Base-by-base conservation (phyloP, 1,139 yeast species). In the Protomyces inouyei region DNA sequence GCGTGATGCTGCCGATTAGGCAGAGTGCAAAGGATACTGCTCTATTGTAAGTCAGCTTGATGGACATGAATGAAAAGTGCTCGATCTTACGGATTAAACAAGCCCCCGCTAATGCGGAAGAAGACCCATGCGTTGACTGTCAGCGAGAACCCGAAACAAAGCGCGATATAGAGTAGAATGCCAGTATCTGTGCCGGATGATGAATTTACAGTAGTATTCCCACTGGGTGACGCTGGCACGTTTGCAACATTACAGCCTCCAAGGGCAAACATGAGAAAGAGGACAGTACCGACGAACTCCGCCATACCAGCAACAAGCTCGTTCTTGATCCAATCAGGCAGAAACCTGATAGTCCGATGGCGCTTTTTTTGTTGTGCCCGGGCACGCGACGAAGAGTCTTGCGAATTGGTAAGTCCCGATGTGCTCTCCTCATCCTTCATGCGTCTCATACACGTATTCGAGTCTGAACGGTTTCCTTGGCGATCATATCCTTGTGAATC, bases 91-190 rank as follows among this genome's bases (percentile, higher is more conserved):
- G 96, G 96, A 78, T 89, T 89, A 74, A 89, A 82, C 77, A 88
- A 88, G 78, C 95, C 96, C 73, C 96, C 96, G 60, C 95, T 87
- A 68, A 89, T 82, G 76, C 92, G 84, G 78, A 82, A 87, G 72
- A 88, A 86, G 74, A 86, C 79, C 74, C 86, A 85, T 63, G 88
- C 88, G 68, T 83, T 83, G 71, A 86, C 85, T 85, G 87, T 83
- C 66, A 90, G 91, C 70, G 91, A 86, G 73, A 88, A 87, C 67
- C 96, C 96, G 77, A 90, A 90, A 71, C 96, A 96, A 66, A 87
- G 82, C 3, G 96, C 79, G 72, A 90, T 90, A 91, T 88, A 86
- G 68, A 87, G 81, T 71, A 88, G 77, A 75, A 82, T 84, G 64
- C 83, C 79, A 55, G 95, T 91, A 72, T 85, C 82, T 8, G 63